A percentile compares a stretch with the other conserved stretches of the same genome.
phyloP scores from a whole-genome alignment of 257 asterid species.

The Nicotiana otophora region DNA sequence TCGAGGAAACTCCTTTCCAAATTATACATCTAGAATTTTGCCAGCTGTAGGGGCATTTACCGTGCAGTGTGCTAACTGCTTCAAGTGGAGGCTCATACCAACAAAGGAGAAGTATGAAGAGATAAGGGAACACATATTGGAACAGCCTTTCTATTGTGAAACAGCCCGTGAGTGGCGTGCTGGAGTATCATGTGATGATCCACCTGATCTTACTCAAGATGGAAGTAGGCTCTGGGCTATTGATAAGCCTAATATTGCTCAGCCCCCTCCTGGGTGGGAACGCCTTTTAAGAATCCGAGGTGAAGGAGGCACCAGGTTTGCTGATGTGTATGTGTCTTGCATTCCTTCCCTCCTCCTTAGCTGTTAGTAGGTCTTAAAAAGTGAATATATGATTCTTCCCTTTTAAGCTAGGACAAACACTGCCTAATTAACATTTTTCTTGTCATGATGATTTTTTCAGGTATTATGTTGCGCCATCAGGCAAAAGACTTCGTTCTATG shows the following conservation, averaged over 20 bases:
- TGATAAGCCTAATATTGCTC: constrained; percentile 84
- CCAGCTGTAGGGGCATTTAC: constrained; percentile 79
- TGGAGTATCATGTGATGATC: constrained; percentile 63
- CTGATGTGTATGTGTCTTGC: constrained; percentile 71
- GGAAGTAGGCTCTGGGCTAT: constrained; percentile 93
- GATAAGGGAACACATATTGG: constrained; percentile 66
- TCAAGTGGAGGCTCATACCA: constrained; percentile 86
- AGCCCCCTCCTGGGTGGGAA: constrained; percentile 88
- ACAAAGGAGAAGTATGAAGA: constrained; percentile 73
- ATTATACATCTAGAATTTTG: constrained; percentile 39
- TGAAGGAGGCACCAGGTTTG: constrained; percentile 84
- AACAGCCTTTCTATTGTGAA: constrained; percentile 62
- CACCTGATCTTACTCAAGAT: constrained; percentile 74
- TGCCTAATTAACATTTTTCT: background rate
- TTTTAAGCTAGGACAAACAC: background rate
- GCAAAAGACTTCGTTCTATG: constrained; percentile 79
- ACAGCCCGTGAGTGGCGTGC: constrained; percentile 75
- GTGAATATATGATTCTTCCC: background rate
- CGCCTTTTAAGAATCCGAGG: constrained; percentile 75
- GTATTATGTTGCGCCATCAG: constrained; percentile 71
- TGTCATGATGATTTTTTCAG: constrained; percentile 27
- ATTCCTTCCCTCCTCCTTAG: constrained; percentile 1
- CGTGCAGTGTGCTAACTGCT: constrained; percentile 70
- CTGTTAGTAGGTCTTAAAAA: background rate
- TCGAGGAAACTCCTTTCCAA: constrained; percentile 33